phyloP scores from a whole-genome alignment of 768 basidiomycete genomes.

The Leccinum subgranulosum region DNA sequence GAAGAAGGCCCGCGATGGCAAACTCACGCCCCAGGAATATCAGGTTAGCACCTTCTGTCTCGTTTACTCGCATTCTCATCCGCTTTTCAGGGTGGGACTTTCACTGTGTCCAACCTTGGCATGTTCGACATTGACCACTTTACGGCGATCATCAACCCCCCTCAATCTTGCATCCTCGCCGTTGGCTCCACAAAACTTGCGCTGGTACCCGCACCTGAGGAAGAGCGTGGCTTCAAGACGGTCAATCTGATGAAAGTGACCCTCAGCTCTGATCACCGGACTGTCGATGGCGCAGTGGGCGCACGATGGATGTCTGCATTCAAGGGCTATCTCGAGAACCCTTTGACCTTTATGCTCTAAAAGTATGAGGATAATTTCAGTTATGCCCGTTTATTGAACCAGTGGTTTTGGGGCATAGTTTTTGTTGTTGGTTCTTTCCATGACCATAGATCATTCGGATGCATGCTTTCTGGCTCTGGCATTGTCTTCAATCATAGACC shows the following conservation, averaged over 20 bases:
- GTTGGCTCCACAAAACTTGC: constrained; percentile 86
- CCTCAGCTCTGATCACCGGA: constrained; percentile 91
- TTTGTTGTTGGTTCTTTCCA: constrained; percentile 6
- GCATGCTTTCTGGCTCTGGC: constrained; percentile 12
- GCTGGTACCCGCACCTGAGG: constrained; percentile 81
- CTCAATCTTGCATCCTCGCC: constrained; percentile 97
- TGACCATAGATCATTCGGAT: constrained; percentile 25
- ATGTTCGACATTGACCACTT: constrained; percentile 97
- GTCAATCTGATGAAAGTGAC: constrained; percentile 94
- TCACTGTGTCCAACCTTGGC: constrained; percentile 98
- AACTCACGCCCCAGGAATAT: constrained; percentile 92
- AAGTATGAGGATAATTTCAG: constrained; percentile 1
- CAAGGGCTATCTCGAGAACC: constrained; percentile 96
- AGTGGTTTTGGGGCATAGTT: constrained; percentile 5
- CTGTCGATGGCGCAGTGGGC: constrained; percentile 94
- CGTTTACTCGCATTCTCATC: background rate
- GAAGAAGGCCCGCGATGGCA: constrained; percentile 94
- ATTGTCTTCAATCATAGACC: constrained; percentile 3
- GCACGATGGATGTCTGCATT: constrained; percentile 92
- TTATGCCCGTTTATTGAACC: background rate
- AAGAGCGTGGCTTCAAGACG: constrained; percentile 94
- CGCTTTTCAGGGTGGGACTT: constrained; percentile 77
- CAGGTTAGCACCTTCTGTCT: constrained; percentile 52
- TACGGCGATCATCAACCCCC: constrained; percentile 98
- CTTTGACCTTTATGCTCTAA: constrained; percentile 94